Conservation (phyloP, 371 early-diverging fungal species). For the Circinella minor region DNA sequence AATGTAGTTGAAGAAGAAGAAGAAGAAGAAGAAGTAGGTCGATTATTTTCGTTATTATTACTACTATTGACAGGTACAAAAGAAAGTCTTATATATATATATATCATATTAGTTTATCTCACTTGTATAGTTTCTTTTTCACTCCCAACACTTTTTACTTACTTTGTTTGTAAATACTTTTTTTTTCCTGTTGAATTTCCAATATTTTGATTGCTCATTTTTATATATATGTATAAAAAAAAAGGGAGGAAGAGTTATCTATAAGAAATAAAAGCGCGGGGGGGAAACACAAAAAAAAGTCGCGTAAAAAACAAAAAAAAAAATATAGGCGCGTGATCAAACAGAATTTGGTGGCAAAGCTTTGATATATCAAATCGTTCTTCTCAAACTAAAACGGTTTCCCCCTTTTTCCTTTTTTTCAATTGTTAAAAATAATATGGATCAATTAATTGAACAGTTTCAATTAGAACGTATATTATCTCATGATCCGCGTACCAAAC, state of each 20-base stretch:
- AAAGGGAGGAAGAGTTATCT: too few relatives aligned
- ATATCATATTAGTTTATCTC: background rate
- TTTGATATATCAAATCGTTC: too few relatives aligned
- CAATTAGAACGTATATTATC: constrained; percentile 39
- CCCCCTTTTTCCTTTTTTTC: too few relatives aligned
- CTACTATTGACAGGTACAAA: background rate
- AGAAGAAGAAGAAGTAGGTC: background rate
- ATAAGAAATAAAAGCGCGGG: too few relatives aligned
- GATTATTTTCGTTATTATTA: constrained; percentile 1
- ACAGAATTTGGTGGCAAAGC: too few relatives aligned
- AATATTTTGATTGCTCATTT: background rate
- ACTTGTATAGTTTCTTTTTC: too few relatives aligned
- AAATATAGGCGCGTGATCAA: too few relatives aligned
- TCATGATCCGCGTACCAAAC: constrained; percentile 45
- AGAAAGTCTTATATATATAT: background rate
- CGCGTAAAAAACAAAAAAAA: too few relatives aligned
- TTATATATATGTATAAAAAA: too few relatives aligned
- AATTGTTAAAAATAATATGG: background rate
- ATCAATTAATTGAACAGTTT: constrained; percentile 25
- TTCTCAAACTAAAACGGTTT: too few relatives aligned
- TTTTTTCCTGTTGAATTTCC: background rate
- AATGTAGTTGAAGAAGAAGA: background rate
- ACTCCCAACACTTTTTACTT: background rate
- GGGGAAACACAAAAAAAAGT: too few relatives aligned
- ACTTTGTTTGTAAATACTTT: background rate